phyloP scores from a whole-genome alignment of 208 protist species.

The Porcisia hertigi region DNA sequence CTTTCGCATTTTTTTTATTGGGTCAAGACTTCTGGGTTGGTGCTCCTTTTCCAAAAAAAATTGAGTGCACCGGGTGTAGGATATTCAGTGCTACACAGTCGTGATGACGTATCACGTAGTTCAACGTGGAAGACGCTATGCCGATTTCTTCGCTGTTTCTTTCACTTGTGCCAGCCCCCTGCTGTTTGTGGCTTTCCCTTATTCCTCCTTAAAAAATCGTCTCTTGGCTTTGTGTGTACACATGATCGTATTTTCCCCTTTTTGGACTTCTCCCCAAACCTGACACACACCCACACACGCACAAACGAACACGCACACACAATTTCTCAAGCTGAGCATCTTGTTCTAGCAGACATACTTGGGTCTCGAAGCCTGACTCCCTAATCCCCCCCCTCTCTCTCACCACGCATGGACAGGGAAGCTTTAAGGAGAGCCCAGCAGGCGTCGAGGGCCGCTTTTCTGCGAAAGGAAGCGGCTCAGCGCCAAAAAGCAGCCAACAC shows the following conservation, averaged over 20 bases:
- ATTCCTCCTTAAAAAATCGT: no score
- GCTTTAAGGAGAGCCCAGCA: slow-evolving; percentile 55
- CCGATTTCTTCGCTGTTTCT: no score
- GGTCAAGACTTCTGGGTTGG: no score
- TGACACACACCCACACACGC: neutral
- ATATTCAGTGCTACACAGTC: no score
- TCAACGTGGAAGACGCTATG: no score
- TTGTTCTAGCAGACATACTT: neutral
- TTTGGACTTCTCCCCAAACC: no score
- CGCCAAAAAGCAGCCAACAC: slow-evolving; percentile 62
- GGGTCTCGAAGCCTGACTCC: slow-evolving; percentile 8
- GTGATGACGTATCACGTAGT: no score
- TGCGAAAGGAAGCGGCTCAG: slow-evolving; percentile 58
- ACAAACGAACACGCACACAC: neutral
- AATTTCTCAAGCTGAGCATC: neutral
- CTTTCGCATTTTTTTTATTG: no score
- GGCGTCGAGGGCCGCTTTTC: slow-evolving; percentile 74
- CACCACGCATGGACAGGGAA: slow-evolving; percentile 55
- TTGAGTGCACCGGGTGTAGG: no score
- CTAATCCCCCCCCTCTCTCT: neutral
- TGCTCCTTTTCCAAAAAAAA: no score
- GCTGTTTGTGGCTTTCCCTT: no score
- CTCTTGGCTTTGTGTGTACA: neutral
- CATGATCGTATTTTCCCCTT: neutral
- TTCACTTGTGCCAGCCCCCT: no score